phyloP scores from a whole-genome alignment of 768 basidiomycete species.

The Paxillus ammoniavirescens region DNA sequence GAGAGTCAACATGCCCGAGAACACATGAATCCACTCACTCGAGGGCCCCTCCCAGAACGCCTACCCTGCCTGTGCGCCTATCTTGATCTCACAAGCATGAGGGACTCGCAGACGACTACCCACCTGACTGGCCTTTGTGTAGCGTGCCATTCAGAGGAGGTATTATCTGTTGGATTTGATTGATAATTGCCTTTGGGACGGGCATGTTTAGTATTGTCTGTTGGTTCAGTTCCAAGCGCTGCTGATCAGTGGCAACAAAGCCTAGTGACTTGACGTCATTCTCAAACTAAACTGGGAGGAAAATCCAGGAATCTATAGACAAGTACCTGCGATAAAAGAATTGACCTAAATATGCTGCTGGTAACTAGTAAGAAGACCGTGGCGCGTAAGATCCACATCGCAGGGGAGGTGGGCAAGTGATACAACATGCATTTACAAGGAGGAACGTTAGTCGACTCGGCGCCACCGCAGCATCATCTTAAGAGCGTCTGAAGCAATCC shows the following conservation, averaged over 20 bases:
- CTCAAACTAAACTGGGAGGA: background rate
- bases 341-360: background rate
- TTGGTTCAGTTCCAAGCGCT: background rate
- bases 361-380: background rate
- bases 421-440: constrained; percentile 28
- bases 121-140: constrained; percentile 94
- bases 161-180: constrained; percentile 78
- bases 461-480: background rate
- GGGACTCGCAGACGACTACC: constrained; percentile 15
- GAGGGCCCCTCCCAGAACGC: constrained; percentile 88
- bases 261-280: background rate
- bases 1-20: background rate
- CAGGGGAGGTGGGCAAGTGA: constrained; percentile 8
- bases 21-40: constrained; percentile 60
- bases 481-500: background rate
- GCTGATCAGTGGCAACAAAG: background rate
- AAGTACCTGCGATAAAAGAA: background rate
- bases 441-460: constrained; percentile 13
- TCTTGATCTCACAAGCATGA: constrained; percentile 1
- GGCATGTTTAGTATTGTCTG: constrained; percentile 43
- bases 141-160: constrained; percentile 86
- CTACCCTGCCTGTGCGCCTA: constrained; percentile 67
- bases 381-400: constrained; percentile 9
- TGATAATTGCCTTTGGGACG: constrained; percentile 56
- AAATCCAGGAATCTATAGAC: background rate